phyloP scores from a whole-genome alignment of 495 filamentous ascomycete genomes.

The Ramalina intermedia region DNA sequence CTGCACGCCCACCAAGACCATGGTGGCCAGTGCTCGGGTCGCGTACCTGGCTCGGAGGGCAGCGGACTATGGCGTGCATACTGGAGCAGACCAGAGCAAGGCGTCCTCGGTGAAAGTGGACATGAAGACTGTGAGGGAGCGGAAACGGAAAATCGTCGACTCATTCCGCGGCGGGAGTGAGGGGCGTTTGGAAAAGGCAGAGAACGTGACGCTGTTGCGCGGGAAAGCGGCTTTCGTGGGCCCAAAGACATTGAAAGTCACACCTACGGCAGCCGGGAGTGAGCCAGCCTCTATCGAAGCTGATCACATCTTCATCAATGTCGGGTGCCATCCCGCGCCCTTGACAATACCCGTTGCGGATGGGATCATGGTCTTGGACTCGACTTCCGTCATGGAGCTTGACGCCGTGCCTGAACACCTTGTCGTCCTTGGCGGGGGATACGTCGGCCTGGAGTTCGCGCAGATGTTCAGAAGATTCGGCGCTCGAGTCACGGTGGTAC shows the following conservation, averaged over 20 bases:
- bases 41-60: slow-evolving; percentile 28
- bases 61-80: slow-evolving; percentile 31
- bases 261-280: slow-evolving; percentile 11
- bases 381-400: slow-evolving; percentile 31
- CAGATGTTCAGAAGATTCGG: slow-evolving; percentile 35
- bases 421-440: slow-evolving; percentile 34
- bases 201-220: slow-evolving; percentile 27
- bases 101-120: slow-evolving; percentile 18
- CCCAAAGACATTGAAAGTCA: background rate
- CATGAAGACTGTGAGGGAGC: slow-evolving; percentile 32
- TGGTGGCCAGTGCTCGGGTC: slow-evolving; percentile 32
- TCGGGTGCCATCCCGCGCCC: slow-evolving; percentile 27
- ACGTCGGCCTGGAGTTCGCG: slow-evolving; percentile 37
- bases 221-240: background rate
- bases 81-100: background rate
- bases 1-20: slow-evolving; percentile 41
- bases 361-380: slow-evolving; percentile 28
- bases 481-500: slow-evolving; percentile 29
- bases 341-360: slow-evolving; percentile 23
- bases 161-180: slow-evolving; percentile 33
- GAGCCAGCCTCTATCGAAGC: slow-evolving; percentile 16
- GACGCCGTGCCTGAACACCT: slow-evolving; percentile 31
- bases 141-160: slow-evolving; percentile 38
- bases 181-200: slow-evolving; percentile 29
- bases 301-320: slow-evolving; percentile 32